These are phyloP conservation scores for Byssoonygena ceratinophila DNA, from an alignment of 2,329 filamentous ascomycete species.

Conservation along the genomic window DNA sequence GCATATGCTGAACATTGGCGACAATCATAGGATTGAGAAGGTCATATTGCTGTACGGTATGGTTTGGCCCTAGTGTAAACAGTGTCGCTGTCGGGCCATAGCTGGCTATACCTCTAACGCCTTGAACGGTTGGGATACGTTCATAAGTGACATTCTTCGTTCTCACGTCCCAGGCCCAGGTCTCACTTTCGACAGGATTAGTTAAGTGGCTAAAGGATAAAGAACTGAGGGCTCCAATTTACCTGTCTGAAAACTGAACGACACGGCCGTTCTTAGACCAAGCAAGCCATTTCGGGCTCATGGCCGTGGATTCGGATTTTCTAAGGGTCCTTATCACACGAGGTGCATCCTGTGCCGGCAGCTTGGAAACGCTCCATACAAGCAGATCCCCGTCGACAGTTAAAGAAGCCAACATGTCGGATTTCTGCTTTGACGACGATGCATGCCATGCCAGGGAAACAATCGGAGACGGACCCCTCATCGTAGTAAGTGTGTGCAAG, in stretches of 20 bases:
- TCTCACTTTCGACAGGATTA: constrained; percentile 51
- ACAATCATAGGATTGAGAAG: constrained; percentile 77
- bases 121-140: constrained; percentile 71
- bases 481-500: constrained; percentile 79
- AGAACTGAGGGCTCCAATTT: constrained; percentile 31
- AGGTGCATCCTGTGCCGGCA: constrained; percentile 58
- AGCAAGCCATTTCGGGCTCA: constrained; percentile 85
- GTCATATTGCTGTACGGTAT: constrained; percentile 91
- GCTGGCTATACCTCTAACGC: constrained; percentile 69
- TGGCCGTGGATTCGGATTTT: constrained; percentile 59
- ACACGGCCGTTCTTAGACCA: constrained; percentile 98
- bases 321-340: constrained; percentile 83
- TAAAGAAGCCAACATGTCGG: constrained; percentile 93
- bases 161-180: constrained; percentile 88
- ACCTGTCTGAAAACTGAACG: constrained; percentile 85
- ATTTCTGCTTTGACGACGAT: constrained; percentile 89
- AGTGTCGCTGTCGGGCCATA: constrained; percentile 84
- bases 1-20: constrained; percentile 75
- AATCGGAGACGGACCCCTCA: constrained; percentile 73
- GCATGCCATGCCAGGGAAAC: constrained; percentile 88
- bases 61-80: constrained; percentile 79
- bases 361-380: constrained; percentile 93
- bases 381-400: constrained; percentile 82
- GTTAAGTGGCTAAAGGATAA: neutral
- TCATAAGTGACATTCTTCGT: constrained; percentile 96